phyloP scores from a whole-genome alignment of 2,329 filamentous ascomycete species.

The Xylariaceae sp. region DNA sequence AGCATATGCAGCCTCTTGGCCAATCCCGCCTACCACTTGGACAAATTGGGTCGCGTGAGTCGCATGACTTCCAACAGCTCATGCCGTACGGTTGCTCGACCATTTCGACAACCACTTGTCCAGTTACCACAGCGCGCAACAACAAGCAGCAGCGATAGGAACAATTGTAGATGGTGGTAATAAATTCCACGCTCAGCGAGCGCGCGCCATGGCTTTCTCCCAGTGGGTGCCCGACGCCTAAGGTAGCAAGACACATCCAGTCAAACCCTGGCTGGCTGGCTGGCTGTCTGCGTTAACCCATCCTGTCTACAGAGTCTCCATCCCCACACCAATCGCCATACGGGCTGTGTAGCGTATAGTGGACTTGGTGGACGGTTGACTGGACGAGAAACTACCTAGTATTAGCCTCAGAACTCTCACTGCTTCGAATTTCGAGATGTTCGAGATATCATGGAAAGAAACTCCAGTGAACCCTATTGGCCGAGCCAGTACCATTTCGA shows the following conservation, averaged over 20 bases:
- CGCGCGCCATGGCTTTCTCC: too few relatives aligned
- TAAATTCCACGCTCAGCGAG: too few relatives aligned
- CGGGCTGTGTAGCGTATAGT: background rate
- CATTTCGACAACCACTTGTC: slow-evolving; percentile 18
- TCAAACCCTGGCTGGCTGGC: too few relatives aligned
- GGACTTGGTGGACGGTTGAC: too few relatives aligned
- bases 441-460: slow-evolving; percentile 3
- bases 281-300: too few relatives aligned
- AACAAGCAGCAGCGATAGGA: too few relatives aligned
- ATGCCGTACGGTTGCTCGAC: slow-evolving; percentile 7
- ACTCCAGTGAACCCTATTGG: slow-evolving; percentile 21
- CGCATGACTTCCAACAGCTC: slow-evolving; percentile 15
- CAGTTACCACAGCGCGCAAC: background rate
- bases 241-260: too few relatives aligned
- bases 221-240: too few relatives aligned
- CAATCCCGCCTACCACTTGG: slow-evolving; percentile 30
- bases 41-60: slow-evolving; percentile 33
- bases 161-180: too few relatives aligned
- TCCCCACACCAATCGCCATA: slow-evolving; percentile 14
- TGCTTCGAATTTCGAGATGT: slow-evolving; percentile 7
- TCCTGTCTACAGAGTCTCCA: too few relatives aligned
- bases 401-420: slow-evolving; percentile 27
- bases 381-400: slow-evolving; percentile 13
- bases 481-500: slow-evolving; percentile 21
- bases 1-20: slow-evolving; percentile 29